Base-by-base conservation (phyloP, 352 stramenopile species). In the Aphanomyces astaci region DNA sequence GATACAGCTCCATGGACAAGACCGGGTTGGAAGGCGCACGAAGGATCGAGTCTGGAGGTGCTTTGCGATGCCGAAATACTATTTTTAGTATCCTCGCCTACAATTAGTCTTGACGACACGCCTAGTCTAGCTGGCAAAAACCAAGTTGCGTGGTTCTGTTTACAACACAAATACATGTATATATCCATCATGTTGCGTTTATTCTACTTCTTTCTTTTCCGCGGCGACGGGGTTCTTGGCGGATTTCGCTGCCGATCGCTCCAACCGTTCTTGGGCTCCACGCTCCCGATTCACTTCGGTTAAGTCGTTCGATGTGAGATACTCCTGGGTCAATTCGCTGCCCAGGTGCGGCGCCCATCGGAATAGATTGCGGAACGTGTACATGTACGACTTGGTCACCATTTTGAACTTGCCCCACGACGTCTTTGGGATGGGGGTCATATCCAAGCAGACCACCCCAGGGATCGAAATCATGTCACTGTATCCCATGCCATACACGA, bases 401-500 rank as follows among this genome's bases (percentile, higher is more conserved):
- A 90, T 82, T 71, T 94, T 90, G 62, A 77, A 73, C 11, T 73
- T 72, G 57, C 88, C 82, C 62, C 77, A 86, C 39, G 75, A 78
- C n/a, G 79, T 91, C 70, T 81, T 87, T 4, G 85, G 85, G 73
- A 94, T 89, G 43, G 85, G 82, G 59, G 83, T 91, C 57, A 84
- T 92, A 71, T 94, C 85, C 17, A 94, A 74, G 63, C 85, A 94
- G 22, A 94, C 76, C 10, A 92, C 83, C 28, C 85, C 85, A 0
- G 85, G 85, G 3, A 94, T 72, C 13, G 82, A 84, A 64, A 94
- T 91, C 85, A 92, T 94, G 71, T 94, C 85, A 62, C 83, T 92
- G 66, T 87, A 94, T 56, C 85, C 85, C 85, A 94, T 94, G 54
- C 85, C 85, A 64, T 91, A 94, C 46, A 94, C 83, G 53, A 94